Evolutionary conservation across 2,329 filamentous ascomycete genomes (phyloP), one percentile per base, ranked within the genome.

Genomic region (Diaporthe humulicola): DNA sequence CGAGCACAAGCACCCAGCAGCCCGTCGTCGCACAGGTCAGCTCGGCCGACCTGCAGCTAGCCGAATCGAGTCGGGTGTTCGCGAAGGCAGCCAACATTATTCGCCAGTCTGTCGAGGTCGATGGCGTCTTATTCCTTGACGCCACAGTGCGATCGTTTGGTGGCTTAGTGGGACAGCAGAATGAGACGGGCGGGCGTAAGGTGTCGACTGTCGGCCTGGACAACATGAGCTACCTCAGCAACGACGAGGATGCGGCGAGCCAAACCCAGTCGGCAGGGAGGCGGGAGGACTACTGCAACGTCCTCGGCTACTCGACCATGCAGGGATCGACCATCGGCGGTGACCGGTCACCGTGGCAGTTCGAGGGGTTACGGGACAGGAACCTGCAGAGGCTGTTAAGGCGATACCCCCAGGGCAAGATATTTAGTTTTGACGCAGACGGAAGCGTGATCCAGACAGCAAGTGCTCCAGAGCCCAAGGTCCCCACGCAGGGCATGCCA

Each of bases 361-460:
- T 78, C 4, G 75, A 79, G 22, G 77, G 77, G 1, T 71, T 88
- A 0, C 81, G 84, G 0, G 84, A 87, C 67, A 80, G 76, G 15
- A 83, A 86, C 22, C 79, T 89, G 7, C 78, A 81, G 0, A 81
- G 80, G 1, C 81, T 89, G 14, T 78, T 89, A 1, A 82, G 82
- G 12, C 80, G 84, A 2, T 86, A 89, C 74, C 87, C 87, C 0
- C 79, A 81, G 10, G 88, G 88, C 0, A 84, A 84, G 58, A 82
- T 88, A 1, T 88, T 88, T 72, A 85, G 85, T 64, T 86, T 86
- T 28, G 84, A 85, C 19, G 80, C 81, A 6, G 78, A 83, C 15
- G 86, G 86, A 0, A 79, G 70, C 33, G 48, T 66, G 8, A 42
- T 75, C 15, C 45, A 73, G 22, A 40, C 36, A 17, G 30, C 48